Base-by-base conservation (phyloP, 768 basidiomycete species). In the Hydnum rufescens region DNA sequence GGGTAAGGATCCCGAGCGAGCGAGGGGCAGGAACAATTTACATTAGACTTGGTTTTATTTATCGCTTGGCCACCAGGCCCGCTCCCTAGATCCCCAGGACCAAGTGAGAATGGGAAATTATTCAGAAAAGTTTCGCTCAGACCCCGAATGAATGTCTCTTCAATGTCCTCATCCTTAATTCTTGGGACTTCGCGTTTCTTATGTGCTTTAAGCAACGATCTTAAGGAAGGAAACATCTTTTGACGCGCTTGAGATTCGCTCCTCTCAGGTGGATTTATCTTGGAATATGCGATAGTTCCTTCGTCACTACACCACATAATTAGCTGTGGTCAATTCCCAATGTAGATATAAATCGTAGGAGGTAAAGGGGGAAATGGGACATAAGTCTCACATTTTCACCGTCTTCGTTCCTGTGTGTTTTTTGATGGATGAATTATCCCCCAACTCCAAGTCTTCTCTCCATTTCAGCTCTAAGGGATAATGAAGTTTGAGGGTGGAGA, bases 1-100 rank as follows among this genome's bases (percentile, higher is more conserved):
- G 36, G 36, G 53, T 47, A 4, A 49, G 54, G 1, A 42, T 18
- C 25, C 16, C 16, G 13, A 29, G 46, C 19, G 3, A 23, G 46
- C 16, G 52, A n/a, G 4, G 34, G 5, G 18, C 28, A 26, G 32
- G 23, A 13, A 5, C 3, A 22, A 52, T 59, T 48, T 42, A 63
- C 62, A 8, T 60, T 62, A 5, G 65, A 90, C 79, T 69, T 75
- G 55, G 86, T 88, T 69, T 95, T 96, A 71, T 96, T 93, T 63
- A 93, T 80, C 26, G 87, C 89, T 71, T 96, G 90, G n/a, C 90
- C 90, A 28, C 90, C 90, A 56, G 89, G 88, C 18, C 88, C 90
- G 61, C 84, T 80, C 43, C 87, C 87, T 89, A n/a, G n/a, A n/a
- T n/a, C n/a, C n/a, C n/a, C 60, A 26, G 47, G 44, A 51, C 47